phyloP scores from a whole-genome alignment of 441 rosid species.

The Pelargonium australe region DNA sequence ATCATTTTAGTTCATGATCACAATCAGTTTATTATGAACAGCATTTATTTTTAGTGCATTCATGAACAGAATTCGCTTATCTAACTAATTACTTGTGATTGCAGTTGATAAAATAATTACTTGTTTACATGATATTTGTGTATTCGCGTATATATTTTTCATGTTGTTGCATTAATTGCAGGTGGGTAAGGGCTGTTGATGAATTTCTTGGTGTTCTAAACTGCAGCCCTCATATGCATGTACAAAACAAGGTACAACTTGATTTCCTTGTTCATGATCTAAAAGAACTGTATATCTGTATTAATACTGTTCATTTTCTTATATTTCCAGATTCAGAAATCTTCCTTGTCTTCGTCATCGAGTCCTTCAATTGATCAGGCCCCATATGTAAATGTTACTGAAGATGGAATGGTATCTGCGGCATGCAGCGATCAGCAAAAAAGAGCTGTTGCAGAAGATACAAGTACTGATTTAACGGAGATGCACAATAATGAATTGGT shows the following conservation, averaged over 20 bases:
- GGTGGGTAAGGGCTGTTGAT: conserved; percentile 30
- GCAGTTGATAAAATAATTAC: not conserved
- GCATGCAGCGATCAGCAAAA: conserved; percentile 21
- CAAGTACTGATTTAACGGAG: not conserved
- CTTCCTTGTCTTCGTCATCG: conserved; percentile 6
- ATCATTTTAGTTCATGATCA: not conserved
- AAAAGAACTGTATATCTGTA: not conserved
- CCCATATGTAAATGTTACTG: conserved; percentile 20
- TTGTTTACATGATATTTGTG: not conserved
- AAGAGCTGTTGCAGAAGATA: conserved; percentile 1
- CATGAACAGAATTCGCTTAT: not conserved
- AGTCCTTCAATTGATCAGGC: conserved; percentile 23
- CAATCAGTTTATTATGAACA: not conserved
- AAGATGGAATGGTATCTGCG: conserved; percentile 26
- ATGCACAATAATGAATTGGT: not conserved
- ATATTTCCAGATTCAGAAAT: conserved; percentile 13
- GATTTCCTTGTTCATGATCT: not conserved
- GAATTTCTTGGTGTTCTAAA: conserved; percentile 25
- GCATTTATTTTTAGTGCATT: not conserved
- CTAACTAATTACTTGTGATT: not conserved
- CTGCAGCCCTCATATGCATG: conserved; percentile 23
- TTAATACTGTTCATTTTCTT: not conserved
- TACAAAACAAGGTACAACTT: conserved; percentile 19
- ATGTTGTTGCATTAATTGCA: not conserved
- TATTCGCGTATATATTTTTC: not conserved